phyloP scores from a whole-genome alignment of 2,329 filamentous ascomycete genomes.

The Ceratocystis harringtonii region DNA sequence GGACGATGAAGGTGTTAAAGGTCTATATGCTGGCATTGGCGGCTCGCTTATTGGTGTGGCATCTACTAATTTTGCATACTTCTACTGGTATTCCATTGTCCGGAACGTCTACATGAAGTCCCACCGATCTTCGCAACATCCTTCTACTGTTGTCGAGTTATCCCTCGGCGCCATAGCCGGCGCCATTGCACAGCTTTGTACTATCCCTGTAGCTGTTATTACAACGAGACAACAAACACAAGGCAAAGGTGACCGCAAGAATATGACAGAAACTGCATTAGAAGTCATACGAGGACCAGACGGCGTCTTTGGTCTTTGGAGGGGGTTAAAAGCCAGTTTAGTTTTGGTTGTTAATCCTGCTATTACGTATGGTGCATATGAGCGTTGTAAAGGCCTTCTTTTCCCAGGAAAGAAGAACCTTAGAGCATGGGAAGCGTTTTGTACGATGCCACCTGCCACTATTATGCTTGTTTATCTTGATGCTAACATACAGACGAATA shows the following conservation, averaged over 20 bases:
- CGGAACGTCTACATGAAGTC: conserved; percentile 61
- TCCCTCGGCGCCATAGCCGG: conserved; percentile 75
- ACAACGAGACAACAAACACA: conserved; percentile 95
- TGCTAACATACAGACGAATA: conserved; percentile 24
- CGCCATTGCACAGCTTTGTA: conserved; percentile 85
- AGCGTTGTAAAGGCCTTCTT: conserved; percentile 62
- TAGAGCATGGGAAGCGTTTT: conserved; percentile 74
- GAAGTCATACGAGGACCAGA: conserved; percentile 87
- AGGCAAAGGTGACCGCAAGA: conserved; percentile 66
- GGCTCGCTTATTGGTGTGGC: conserved; percentile 82
- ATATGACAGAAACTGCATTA: conserved; percentile 68
- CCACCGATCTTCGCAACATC: conserved; percentile 36
- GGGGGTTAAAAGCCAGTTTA: conserved; percentile 86
- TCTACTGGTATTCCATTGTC: conserved; percentile 95
- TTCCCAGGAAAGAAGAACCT: conserved; percentile 65
- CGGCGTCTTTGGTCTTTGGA: conserved; percentile 78
- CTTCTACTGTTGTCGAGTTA: conserved; percentile 70
- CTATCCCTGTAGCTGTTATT: conserved; percentile 87
- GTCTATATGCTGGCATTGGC: conserved; percentile 78
- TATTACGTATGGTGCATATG: conserved; percentile 95
- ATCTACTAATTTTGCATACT: conserved; percentile 97
- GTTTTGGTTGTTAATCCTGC: conserved; percentile 92
- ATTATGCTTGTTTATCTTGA: neutral
- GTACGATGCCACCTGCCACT: conserved; percentile 37
- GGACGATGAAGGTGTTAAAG: conserved; percentile 60